Evolutionary conservation across 805 yeast species (phyloP).

Genomic region (Schwanniomyces sp.): DNA sequence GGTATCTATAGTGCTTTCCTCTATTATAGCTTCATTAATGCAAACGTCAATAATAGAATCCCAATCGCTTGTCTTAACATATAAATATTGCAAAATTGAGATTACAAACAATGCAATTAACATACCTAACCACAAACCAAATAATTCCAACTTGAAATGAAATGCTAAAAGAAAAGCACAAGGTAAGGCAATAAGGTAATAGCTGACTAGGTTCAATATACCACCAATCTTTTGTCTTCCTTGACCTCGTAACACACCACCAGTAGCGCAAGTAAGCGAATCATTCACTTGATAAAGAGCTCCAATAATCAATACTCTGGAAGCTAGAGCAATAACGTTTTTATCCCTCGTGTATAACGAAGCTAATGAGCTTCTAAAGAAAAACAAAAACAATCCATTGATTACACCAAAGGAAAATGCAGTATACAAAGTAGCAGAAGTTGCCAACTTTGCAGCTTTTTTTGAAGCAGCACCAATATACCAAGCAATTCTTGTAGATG

Average conservation of each 20-base stretch:
- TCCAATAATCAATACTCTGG: slow-evolving; percentile 44
- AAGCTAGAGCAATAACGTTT: slow-evolving; percentile 34
- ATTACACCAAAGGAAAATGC: slow-evolving; percentile 34
- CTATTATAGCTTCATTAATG: slow-evolving; percentile 42
- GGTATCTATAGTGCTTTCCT: slow-evolving; percentile 28
- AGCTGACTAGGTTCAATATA: slow-evolving; percentile 45
- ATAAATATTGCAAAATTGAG: slow-evolving; percentile 40
- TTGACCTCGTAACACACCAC: slow-evolving; percentile 58
- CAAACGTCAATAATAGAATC: slow-evolving; percentile 39
- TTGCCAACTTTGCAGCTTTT: slow-evolving; percentile 34
- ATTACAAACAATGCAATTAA: slow-evolving; percentile 42
- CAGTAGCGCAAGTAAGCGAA: slow-evolving; percentile 47
- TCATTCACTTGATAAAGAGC: slow-evolving; percentile 55
- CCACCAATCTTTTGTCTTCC: slow-evolving; percentile 61
- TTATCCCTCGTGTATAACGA: slow-evolving; percentile 41
- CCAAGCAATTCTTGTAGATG: slow-evolving; percentile 76
- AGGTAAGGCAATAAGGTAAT: slow-evolving; percentile 52
- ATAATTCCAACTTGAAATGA: slow-evolving; percentile 33
- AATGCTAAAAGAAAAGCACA: slow-evolving; percentile 46
- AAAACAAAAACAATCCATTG: slow-evolving; percentile 37
- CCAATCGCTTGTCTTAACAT: slow-evolving; percentile 45
- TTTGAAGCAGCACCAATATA: slow-evolving; percentile 64
- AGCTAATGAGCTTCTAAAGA: slow-evolving; percentile 38
- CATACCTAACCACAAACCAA: slow-evolving; percentile 53
- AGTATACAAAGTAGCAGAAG: slow-evolving; percentile 33